Evolutionary conservation across 192 early-diverging fungal species (phyloP).

Genomic region (Podochytrium sp.): DNA sequence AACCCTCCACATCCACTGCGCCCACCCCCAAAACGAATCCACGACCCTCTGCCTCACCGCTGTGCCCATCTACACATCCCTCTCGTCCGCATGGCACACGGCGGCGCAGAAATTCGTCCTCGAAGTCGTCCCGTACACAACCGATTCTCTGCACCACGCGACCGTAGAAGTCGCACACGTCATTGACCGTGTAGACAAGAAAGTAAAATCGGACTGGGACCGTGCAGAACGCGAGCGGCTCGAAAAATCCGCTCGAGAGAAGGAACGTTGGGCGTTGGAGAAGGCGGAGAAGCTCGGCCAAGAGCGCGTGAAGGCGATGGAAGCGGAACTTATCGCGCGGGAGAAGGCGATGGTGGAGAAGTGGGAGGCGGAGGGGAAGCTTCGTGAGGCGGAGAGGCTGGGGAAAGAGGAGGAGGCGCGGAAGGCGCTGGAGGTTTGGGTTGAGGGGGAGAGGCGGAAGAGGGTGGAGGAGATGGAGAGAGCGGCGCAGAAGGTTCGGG

Average conservation of each 20-base stretch:
- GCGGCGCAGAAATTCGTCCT: conserved; percentile 34
- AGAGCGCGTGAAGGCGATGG: conserved; percentile 2
- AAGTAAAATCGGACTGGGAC: conserved; percentile 13
- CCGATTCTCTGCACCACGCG: background rate
- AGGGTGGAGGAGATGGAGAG: background rate
- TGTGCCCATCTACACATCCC: conserved; percentile 30
- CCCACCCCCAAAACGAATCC: background rate
- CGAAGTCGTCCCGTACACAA: conserved; percentile 33
- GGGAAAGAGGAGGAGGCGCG: background rate
- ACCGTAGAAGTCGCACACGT: background rate
- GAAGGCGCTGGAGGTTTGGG: background rate
- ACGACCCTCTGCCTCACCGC: conserved; percentile 21
- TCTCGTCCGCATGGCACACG: conserved; percentile 30
- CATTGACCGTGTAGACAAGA: conserved; percentile 2
- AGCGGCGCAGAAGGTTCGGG: background rate
- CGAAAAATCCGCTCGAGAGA: background rate
- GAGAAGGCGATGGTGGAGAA: background rate
- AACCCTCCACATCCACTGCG: conserved; percentile 36
- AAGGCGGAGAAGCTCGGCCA: background rate
- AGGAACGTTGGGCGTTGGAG: background rate
- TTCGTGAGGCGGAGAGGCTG: background rate
- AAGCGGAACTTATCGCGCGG: background rate
- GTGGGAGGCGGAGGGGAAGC: background rate
- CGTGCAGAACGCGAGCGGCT: conserved; percentile 21
- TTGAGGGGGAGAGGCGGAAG: background rate